Evolutionary conservation across 768 basidiomycete species (phyloP).

Genomic region (Russula dissimulans): DNA sequence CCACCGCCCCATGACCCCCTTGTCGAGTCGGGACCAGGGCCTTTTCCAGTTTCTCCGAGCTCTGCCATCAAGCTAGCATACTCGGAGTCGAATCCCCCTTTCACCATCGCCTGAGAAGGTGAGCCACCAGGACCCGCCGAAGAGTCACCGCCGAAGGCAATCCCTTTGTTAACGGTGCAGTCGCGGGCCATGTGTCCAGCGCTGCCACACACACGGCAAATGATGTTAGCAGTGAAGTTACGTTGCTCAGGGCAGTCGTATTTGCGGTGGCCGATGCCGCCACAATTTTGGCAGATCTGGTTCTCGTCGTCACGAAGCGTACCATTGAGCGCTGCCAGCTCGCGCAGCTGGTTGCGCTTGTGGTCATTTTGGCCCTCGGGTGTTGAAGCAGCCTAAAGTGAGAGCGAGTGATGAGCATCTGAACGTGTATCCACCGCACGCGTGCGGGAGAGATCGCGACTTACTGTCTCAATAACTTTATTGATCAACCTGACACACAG

Average conservation of each 20-base stretch:
- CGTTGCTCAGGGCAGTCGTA: slow-evolving; percentile 98
- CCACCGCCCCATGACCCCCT: slow-evolving; percentile 52
- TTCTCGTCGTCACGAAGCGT: slow-evolving; percentile 99
- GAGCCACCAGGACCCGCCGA: slow-evolving; percentile 39
- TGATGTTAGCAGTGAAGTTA: slow-evolving; percentile 98
- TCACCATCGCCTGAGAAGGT: slow-evolving; percentile 42
- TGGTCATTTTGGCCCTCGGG: slow-evolving; percentile 99
- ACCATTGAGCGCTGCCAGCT: slow-evolving; percentile 94
- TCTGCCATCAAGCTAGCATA: slow-evolving; percentile 97
- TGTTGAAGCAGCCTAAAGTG: slow-evolving; percentile 83
- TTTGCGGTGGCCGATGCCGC: slow-evolving; percentile 91
- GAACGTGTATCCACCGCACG: neutral
- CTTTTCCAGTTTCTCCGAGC: slow-evolving; percentile 74
- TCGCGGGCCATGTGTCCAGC: slow-evolving; percentile 99
- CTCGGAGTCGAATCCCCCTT: slow-evolving; percentile 91
- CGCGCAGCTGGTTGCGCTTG: slow-evolving; percentile 97
- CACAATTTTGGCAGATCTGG: slow-evolving; percentile 97
- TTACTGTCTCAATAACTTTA: slow-evolving; percentile 92
- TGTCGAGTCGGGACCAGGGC: slow-evolving; percentile 43
- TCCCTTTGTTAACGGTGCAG: slow-evolving; percentile 85
- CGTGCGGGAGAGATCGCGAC: slow-evolving; percentile 24
- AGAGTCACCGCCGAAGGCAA: neutral
- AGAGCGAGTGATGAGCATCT: slow-evolving; percentile 1
- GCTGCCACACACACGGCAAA: slow-evolving; percentile 96
- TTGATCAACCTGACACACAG: slow-evolving; percentile 94